These are phyloP conservation scores for Eucalyptus leucophloia DNA, from an alignment of 345 rosid genomes.

Conservation along the genomic window DNA sequence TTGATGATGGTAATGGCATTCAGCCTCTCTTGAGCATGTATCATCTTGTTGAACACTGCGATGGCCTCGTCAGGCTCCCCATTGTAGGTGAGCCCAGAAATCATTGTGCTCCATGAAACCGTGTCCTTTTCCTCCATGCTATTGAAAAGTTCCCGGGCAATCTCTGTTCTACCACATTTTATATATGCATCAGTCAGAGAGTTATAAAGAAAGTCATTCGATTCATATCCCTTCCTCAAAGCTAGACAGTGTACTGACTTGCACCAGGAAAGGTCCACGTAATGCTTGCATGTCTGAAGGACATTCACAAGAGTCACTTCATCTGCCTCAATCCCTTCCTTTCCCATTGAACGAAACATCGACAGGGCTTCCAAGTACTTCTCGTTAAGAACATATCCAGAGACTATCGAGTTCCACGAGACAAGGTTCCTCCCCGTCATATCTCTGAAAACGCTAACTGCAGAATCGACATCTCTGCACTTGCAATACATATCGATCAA, in stretches of 20 bases:
- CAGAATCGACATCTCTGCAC: slow-evolving; percentile 31
- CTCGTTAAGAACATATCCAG: slow-evolving; percentile 38
- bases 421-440: slow-evolving; percentile 25
- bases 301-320: slow-evolving; percentile 44
- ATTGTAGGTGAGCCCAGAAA: slow-evolving; percentile 35
- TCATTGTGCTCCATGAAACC: slow-evolving; percentile 64
- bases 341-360: slow-evolving; percentile 26
- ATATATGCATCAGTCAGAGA: slow-evolving; percentile 61
- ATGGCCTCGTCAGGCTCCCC: slow-evolving; percentile 51
- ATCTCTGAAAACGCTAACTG: slow-evolving; percentile 29
- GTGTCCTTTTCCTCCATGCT: slow-evolving; percentile 23
- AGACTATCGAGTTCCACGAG: slow-evolving; percentile 59
- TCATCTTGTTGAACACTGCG: slow-evolving; percentile 33
- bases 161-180: slow-evolving; percentile 24
- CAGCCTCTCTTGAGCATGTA: slow-evolving; percentile 13
- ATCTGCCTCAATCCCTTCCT: slow-evolving; percentile 24
- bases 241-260: slow-evolving; percentile 47
- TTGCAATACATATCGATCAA: slow-evolving; percentile 62
- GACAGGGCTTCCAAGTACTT: slow-evolving; percentile 31
- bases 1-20: slow-evolving; percentile 29
- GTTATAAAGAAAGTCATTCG: slow-evolving; percentile 23
- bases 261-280: slow-evolving; percentile 21
- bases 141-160: slow-evolving; percentile 30
- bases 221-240: slow-evolving; percentile 24
- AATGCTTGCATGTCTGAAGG: slow-evolving; percentile 44